These are phyloP conservation scores for Sutorius australiensis DNA, from an alignment of 768 basidiomycete genomes.

Conservation along the genomic window DNA sequence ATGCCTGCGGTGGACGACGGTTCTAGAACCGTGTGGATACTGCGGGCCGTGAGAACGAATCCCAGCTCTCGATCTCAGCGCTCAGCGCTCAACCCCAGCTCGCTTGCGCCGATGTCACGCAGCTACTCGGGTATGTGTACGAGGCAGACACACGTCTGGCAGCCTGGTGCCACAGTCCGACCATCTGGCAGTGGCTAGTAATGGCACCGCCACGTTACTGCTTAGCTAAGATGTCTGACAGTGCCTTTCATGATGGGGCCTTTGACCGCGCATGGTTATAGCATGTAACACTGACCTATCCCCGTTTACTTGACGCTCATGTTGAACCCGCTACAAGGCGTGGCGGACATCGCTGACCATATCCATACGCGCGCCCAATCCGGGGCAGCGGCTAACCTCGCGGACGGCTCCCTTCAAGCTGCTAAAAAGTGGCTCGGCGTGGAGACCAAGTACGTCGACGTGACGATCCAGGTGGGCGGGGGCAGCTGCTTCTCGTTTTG, in stretches of 20 bases:
- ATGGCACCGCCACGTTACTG: neutral
- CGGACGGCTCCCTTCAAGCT: constrained; percentile 32
- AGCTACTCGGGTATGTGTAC: neutral
- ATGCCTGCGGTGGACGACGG: too few species aligned
- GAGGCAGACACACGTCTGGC: neutral
- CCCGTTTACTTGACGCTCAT: constrained; percentile 1
- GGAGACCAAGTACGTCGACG: constrained; percentile 49
- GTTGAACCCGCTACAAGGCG: constrained; percentile 10
- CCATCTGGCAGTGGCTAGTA: too few species aligned
- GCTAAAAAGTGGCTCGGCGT: constrained; percentile 33
- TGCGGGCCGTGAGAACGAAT: neutral
- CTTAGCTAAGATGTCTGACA: constrained; percentile 2
- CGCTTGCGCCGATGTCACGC: neutral
- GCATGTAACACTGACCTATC: neutral
- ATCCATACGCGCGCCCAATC: constrained; percentile 4
- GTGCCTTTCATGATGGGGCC: neutral
- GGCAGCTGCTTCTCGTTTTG: neutral
- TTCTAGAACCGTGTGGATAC: neutral
- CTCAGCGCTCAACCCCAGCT: neutral
- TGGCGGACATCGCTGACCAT: constrained; percentile 12
- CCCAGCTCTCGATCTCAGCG: neutral
- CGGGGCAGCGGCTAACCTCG: neutral
- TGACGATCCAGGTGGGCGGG: constrained; percentile 48
- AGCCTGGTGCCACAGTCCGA: too few species aligned
- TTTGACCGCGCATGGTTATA: neutral